Evolutionary conservation across 192 early-diverging fungal species (phyloP), one percentile per base, ranked within the genome.

Genomic region (Entophlyctis luteolus): DNA sequence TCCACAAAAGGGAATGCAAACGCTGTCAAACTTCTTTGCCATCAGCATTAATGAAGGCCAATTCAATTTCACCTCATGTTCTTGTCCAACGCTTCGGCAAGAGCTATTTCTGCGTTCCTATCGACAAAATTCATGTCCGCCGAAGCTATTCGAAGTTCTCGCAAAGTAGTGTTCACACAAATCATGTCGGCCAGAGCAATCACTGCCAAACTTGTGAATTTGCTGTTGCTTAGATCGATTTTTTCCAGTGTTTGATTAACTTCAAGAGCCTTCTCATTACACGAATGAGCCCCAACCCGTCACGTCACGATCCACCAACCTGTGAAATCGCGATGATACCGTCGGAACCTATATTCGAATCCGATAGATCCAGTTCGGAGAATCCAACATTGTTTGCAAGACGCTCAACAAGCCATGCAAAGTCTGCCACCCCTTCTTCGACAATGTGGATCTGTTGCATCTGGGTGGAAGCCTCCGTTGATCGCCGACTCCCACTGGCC

Each of bases 321-420:
- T 59, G 33, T 8, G 57, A 34, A 14, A 59, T 25, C 2, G 57
- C 57, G 45, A 59, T 39, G 18, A 59, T 14, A n/a, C 45, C 37
- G 10, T 59, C 57, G n/a, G 57, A 42, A 3, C 6, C 16, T n/a
- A 59, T 23, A 10, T 39, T 34, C 10, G 33, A 5, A 25, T 42
- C 23, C 8, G 4, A 5, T n/a, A 59, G 57, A 22, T 4, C 4
- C 8, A 59, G 37, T 20, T 10, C 12, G 4, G 33, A 4, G 23
- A 59, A 39, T 4, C 57, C 57, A n/a, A 39, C 33, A 23, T 59
- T 59, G 57, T 36, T 39, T 59, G 57, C 57, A 10, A 59, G 23
- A 18, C 37, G 35, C 25, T 59, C 57, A 27, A 59, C 45, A 36
- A 59, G 57, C 57, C 33, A 59, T 5, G 35, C 3, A 42, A 59